Base-by-base conservation (phyloP, 257 asterid genomes). In the Scutellaria barbata region DNA sequence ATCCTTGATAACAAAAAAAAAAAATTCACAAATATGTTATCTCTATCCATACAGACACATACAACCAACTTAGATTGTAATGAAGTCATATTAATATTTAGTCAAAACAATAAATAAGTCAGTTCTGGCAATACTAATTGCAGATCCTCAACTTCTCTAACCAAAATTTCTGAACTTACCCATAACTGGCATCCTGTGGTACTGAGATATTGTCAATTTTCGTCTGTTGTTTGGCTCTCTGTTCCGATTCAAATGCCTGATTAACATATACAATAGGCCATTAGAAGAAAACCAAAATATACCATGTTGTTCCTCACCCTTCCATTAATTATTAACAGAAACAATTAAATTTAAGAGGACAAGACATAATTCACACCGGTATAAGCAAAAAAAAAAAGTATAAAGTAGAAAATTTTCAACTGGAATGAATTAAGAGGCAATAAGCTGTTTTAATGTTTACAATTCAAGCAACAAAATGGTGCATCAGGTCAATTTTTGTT, bases 161-260 rank as follows among this genome's bases (percentile, higher is more conserved):
- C 41, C 59, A 60, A 17, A 66, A 25, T 20, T 46, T 43, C 51
- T 30, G 73, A 66, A 84, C 95, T 83, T 72, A 95, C 99, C 88
- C 92, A 75, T 89, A 81, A 79, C 98, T 90, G 74, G 96, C 84
- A 54, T 85, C 84, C 82, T 85, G 97, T 14, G 93, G 89, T 76
- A 95, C 71, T 66, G 83, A 62, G 74, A 88, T 76, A 66, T 65
- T 79, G 72, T 90, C 97, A 74, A 95, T 81, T 55, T 77, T 82
- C 67, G 56, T 63, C 74, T 89, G 88, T 54, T 88, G 96, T 68
- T 84, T 90, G 75, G 86, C 83, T 70, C 98, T 86, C 79, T 89
- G 92, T 67, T 88, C 92, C 30, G 86, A 97, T 80, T 92, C 99
- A 77, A 74, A 91, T 66, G 92, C 92, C 99, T 95, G 86, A 77